A percentile compares a stretch with the other conserved stretches of the same genome.
Conservation (phyloP, 2,329 filamentous ascomycete genomes). For the Exophiala lecanii-corni region DNA sequence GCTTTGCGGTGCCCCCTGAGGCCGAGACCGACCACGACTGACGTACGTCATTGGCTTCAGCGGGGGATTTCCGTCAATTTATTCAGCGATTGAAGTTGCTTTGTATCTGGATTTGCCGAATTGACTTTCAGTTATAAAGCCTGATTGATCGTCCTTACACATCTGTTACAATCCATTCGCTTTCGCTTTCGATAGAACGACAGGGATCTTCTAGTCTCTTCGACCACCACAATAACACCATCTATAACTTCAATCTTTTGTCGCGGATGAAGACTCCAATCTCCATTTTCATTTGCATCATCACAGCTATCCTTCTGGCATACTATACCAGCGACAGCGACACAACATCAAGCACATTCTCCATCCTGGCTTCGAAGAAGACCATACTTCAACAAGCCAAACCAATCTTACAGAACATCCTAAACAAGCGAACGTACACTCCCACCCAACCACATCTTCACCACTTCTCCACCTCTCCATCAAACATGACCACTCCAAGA, state of each 20-base stretch:
- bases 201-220: conserved; percentile 18
- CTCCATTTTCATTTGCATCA: conserved; percentile 21
- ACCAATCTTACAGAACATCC: conserved; percentile 9
- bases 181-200: background rate
- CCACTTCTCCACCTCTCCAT: conserved; percentile 26
- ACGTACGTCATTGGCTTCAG: background rate
- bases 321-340: conserved; percentile 12
- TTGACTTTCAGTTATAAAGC: too few relatives aligned
- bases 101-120: too few relatives aligned
- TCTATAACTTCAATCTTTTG: conserved; percentile 17
- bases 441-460: conserved; percentile 10
- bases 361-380: conserved; percentile 15
- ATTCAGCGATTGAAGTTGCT: too few relatives aligned
- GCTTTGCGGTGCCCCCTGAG: too few relatives aligned
- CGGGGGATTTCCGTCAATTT: background rate
- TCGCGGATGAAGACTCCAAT: conserved; percentile 11
- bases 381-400: conserved; percentile 15
- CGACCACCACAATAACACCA: conserved; percentile 1
- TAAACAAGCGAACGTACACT: conserved; percentile 5
- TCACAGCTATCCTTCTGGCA: conserved; percentile 13
- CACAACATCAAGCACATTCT: conserved; percentile 1
- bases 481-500: conserved; percentile 64
- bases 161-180: too few relatives aligned
- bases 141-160: too few relatives aligned
- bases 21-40: too few relatives aligned